Base-by-base conservation (phyloP, 129 eudicot genomes). In the Lactuca saligna region DNA sequence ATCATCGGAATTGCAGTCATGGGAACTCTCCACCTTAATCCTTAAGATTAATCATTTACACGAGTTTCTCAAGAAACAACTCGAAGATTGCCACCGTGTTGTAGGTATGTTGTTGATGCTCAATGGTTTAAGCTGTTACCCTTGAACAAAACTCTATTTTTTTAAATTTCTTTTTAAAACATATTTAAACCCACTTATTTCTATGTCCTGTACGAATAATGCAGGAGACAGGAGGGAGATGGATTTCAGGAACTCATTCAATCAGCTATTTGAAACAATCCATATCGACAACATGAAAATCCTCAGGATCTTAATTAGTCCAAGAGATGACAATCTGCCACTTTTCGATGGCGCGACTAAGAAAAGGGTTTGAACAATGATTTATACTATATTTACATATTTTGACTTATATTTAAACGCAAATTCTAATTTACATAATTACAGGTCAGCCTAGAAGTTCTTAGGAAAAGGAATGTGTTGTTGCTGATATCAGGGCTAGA, bases 281-380 rank as follows among this genome's bases (percentile, higher is more conserved):
- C 98, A 89, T 59, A 77, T 86, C 34, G 96, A 86, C 86, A 93
- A 93, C 87, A 86, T 84, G 87, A 83, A 73, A 72, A 78, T 89
- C 60, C 86, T 93, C 48, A 82, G 57, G 62, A 74, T 72, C 6
- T 60, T 93, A 66, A 78, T 93, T 34, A 70, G 73, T 66, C 29
- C 83, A 50, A 74, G 73, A 74, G 98, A 86, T 15, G 95, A 87
- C 77, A 74, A 70, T 55, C 75, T 62, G 42, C 91, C 96, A 29
- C 82, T 93, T 8, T 65, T 32, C 56, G 91, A 93, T 50, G 88
- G 98, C 31, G 3, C 73, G 50, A 41, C 71, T 11, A 81, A 72
- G 65, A 80, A 66, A 73, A 79, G 85, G 84, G 98, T 92, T 48
- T 7, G 70, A 54, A 3, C 60, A 29, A 56, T 44, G 3, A 46